Conservation (phyloP, 2,329 filamentous ascomycete species). For the Exophiala sp. region DNA sequence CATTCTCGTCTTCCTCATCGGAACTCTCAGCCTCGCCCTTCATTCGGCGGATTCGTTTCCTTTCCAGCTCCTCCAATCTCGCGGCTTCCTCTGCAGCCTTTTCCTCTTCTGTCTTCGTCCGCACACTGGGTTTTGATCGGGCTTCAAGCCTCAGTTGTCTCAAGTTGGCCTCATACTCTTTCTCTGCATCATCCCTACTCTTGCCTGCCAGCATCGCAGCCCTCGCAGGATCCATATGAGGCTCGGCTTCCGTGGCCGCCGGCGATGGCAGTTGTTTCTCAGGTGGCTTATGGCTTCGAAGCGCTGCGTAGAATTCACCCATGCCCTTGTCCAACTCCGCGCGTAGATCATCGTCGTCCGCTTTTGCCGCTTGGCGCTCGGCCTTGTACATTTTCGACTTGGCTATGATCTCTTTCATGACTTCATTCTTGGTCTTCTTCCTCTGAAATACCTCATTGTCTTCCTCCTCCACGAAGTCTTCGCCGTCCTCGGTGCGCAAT, state of each 20-base stretch:
- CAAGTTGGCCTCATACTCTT: constrained; percentile 79
- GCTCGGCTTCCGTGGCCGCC: constrained; percentile 38
- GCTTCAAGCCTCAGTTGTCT: constrained; percentile 78
- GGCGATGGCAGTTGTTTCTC: constrained; percentile 48
- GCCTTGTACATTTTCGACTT: constrained; percentile 96
- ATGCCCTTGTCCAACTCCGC: constrained; percentile 80
- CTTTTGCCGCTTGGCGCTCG: constrained; percentile 84
- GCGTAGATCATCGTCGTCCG: constrained; percentile 84
- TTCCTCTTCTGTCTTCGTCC: constrained; percentile 88
- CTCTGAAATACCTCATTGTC: constrained; percentile 62
- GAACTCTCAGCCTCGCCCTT: constrained; percentile 67
- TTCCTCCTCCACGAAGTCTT: constrained; percentile 39
- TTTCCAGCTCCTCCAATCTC: constrained; percentile 72
- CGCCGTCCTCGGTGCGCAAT: constrained; percentile 48
- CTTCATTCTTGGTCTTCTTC: constrained; percentile 92
- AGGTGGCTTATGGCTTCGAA: constrained; percentile 53
- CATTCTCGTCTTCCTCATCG: constrained; percentile 48
- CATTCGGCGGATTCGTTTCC: constrained; percentile 54
- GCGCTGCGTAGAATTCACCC: constrained; percentile 64
- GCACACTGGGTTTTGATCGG: constrained; percentile 75
- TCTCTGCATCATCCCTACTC: constrained; percentile 65
- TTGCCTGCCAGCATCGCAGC: constrained; percentile 54
- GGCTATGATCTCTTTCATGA: constrained; percentile 95
- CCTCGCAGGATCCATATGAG: constrained; percentile 58
- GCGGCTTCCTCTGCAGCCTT: constrained; percentile 69